phyloP scores from a whole-genome alignment of 2,329 filamentous ascomycete species.

The Arthrobotrys entomopaga region DNA sequence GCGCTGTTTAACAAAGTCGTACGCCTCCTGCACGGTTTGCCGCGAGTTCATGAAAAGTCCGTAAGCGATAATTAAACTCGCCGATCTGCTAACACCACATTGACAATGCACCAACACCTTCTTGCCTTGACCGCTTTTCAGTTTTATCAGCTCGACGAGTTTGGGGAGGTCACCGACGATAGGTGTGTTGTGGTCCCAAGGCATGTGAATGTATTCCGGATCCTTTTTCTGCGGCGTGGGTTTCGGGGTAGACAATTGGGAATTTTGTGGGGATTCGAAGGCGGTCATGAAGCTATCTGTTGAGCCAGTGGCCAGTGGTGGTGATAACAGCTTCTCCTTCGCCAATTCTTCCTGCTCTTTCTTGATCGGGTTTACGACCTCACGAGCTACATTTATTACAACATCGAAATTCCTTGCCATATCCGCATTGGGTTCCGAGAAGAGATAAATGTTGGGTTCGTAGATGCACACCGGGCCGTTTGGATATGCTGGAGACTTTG shows the following conservation, averaged over 20 bases:
- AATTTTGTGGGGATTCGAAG: conserved; percentile 68
- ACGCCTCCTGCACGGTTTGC: conserved; percentile 82
- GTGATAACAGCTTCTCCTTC: conserved; percentile 62
- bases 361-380: conserved; percentile 80
- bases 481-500: conserved; percentile 82
- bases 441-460: conserved; percentile 79
- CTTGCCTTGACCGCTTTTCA: conserved; percentile 76
- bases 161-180: conserved; percentile 80
- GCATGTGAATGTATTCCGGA: conserved; percentile 86
- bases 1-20: conserved; percentile 80
- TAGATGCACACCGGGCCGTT: conserved; percentile 85
- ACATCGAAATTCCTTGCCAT: conserved; percentile 82
- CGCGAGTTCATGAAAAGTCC: conserved; percentile 81
- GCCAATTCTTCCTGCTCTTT: conserved; percentile 56
- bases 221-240: conserved; percentile 65
- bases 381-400: conserved; percentile 83
- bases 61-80: conserved; percentile 86
- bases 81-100: conserved; percentile 84
- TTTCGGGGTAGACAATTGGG: conserved; percentile 69
- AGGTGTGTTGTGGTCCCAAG: conserved; percentile 89
- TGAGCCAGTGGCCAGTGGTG: conserved; percentile 68
- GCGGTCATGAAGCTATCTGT: conserved; percentile 71
- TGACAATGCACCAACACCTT: conserved; percentile 85
- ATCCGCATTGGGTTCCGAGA: conserved; percentile 80
- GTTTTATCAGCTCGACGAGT: conserved; percentile 80